phyloP scores from a whole-genome alignment of 2,329 filamentous ascomycete species.

The Ophiostoma triangulosporum region DNA sequence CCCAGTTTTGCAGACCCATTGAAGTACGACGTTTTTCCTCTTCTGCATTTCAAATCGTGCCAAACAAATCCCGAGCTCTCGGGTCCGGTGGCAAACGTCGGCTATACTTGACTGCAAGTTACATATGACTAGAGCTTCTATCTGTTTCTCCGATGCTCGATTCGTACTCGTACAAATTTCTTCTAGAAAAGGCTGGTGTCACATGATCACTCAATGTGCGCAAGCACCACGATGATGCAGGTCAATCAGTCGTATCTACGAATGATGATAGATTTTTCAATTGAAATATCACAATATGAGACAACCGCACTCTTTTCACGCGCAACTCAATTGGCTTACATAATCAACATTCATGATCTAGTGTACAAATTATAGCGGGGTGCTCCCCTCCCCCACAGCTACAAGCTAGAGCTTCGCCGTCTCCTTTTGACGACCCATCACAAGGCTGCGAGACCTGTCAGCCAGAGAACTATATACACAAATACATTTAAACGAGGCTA shows the following conservation, averaged over 20 bases:
- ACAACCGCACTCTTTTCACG: no score
- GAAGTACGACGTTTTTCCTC: neutral
- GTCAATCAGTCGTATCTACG: no score
- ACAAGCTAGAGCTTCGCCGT: neutral
- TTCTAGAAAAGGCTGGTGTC: no score
- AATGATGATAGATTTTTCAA: no score
- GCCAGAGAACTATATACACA: no score
- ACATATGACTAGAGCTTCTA: neutral
- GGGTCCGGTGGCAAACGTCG: neutral
- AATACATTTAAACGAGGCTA: neutral
- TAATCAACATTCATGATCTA: neutral
- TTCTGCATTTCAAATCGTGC: neutral
- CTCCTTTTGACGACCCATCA: neutral
- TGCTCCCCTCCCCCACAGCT: constrained; percentile 5
- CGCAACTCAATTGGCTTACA: neutral
- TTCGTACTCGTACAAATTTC: no score
- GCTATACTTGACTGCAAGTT: neutral
- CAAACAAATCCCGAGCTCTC: neutral
- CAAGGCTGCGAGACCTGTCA: neutral
- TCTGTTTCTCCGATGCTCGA: neutral
- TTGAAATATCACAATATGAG: no score
- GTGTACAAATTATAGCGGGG: neutral
- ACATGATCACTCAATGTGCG: neutral
- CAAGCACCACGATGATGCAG: neutral
- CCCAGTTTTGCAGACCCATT: neutral